These are phyloP conservation scores for Starmerella powellii DNA, from an alignment of 805 yeast species.

Conservation along the genomic window DNA sequence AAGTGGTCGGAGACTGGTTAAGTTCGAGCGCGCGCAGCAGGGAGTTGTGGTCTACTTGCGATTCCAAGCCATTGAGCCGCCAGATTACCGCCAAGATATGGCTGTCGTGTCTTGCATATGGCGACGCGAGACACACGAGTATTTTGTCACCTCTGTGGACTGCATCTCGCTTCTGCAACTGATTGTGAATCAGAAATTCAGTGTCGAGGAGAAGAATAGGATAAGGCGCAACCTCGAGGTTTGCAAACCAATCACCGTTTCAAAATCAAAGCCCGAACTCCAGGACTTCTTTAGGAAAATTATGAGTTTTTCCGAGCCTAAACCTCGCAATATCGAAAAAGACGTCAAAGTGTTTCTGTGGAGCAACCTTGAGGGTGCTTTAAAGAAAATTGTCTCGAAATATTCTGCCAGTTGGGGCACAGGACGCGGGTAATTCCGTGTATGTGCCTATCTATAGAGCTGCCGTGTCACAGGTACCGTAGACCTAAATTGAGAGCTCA, in stretches of 20 bases:
- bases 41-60: conserved; percentile 20
- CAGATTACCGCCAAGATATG: conserved; percentile 32
- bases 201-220: conserved; percentile 58
- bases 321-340: conserved; percentile 59
- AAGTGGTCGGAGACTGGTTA: conserved; percentile 38
- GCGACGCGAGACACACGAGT: conserved; percentile 40
- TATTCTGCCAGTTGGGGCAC: conserved; percentile 31
- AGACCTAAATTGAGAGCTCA: too few relatives aligned
- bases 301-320: conserved; percentile 51
- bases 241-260: conserved; percentile 47
- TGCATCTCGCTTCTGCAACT: conserved; percentile 45
- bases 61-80: conserved; percentile 31
- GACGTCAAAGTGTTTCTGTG: conserved; percentile 57
- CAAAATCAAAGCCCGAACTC: conserved; percentile 34
- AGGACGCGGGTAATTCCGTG: conserved; percentile 2
- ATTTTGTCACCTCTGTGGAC: conserved; percentile 55
- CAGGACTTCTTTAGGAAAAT: conserved; percentile 36
- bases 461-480: too few relatives aligned
- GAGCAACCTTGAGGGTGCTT: conserved; percentile 42
- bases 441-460: not conserved
- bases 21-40: conserved; percentile 31
- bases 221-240: conserved; percentile 56
- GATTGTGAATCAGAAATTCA: conserved; percentile 42
- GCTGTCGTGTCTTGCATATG: conserved; percentile 48
- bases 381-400: conserved; percentile 46